Evolutionary conservation across 2,329 filamentous ascomycete genomes (phyloP), one percentile per base, ranked within the genome.

Genomic region (Colletotrichum zoysiae): DNA sequence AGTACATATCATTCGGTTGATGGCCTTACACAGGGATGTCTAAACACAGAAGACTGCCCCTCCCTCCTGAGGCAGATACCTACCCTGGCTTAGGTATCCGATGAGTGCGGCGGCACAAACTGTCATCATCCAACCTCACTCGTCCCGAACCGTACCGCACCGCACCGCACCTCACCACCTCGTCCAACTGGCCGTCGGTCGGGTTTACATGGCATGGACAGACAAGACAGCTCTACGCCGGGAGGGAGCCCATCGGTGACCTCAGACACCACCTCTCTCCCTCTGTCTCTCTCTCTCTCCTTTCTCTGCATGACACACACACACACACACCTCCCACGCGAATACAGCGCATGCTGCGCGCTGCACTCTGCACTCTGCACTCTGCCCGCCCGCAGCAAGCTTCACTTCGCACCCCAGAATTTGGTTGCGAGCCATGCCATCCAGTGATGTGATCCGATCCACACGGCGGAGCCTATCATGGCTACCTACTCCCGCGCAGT

Each of bases 181-280:
- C 38, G 30, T 26, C 63, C 53, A 46, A 44, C 50, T 59, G 53
- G 60, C 12, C 46, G 20, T 44, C 42, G 42, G 58, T 30, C 30
- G 30, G 30, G 30, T 3, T 30, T 30, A 30, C 30, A 30, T 30
- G 30, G 30, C 30, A 30, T 30, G 30, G 30, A 30, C 30, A 30
- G 30, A 30, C 30, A 30, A 30, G 30, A 63, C 42, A 55, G 35
- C 30, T 67, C 48, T 67, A 26, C 55, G 46, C 56, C 56, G 70
- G 67, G 70, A 73, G 70, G 67, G 56, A 73, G 62, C 70, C 70
- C 67, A 71, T 68, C 35, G 55, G 42, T 26, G 57, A 53, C 58
- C 51, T 42, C 69, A 53, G 42, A 53, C 42, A 44, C 26, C n/a
- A n/a, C 46, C 50, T 65, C 61, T 30, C 18, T 16, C n/a, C 38